Evolutionary conservation across 345 rosid genomes (phyloP), one percentile per base, ranked within the genome.

Genomic region (Gossypium australe): DNA sequence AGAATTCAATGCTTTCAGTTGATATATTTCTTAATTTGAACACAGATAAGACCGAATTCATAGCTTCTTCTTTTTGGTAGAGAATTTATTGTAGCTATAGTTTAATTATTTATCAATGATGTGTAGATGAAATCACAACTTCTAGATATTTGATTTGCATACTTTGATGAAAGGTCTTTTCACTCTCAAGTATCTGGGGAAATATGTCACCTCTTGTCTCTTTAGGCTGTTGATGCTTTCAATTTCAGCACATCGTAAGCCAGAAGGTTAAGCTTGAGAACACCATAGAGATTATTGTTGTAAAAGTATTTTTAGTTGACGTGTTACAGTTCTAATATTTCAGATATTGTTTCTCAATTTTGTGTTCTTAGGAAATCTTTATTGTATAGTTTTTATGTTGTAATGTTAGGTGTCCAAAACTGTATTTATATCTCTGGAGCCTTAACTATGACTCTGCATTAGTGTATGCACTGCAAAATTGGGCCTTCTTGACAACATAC

Each of bases 311-410:
- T 14, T 69, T 13, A 7, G 12, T 48, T 48, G 59, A 69, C 16
- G 22, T 14, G 49, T 71, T 59, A 11, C 24, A 29, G 29, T 56
- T 38, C 73, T 72, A 65, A 18, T 65, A 77, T 25, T 44, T 64
- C 17, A 56, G 3, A 7, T n/a, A 18, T 71, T 55, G 57, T n/a
- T 53, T 43, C 69, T 41, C 41, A 27, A 25, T 25, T 10, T 71
- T 61, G 12, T 6, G 49, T 53, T 64, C 68, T 41, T 64, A 41
- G 9, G 53, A 41, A 41, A 6, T 72, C 16, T 72, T 51, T 17
- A 18, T 68, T 7, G n/a, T 52, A 74, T 67, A 74, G 48, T 41
- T 43, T 72, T 20, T 57, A 11, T 48, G 48, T 13, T 73, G 17
- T 2, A 61, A 73, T 73, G 17, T 73, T 27, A 17, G 45, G 45